Evolutionary conservation across 371 early-diverging fungal genomes (phyloP).

Genomic region (Mucor irregularis): DNA sequence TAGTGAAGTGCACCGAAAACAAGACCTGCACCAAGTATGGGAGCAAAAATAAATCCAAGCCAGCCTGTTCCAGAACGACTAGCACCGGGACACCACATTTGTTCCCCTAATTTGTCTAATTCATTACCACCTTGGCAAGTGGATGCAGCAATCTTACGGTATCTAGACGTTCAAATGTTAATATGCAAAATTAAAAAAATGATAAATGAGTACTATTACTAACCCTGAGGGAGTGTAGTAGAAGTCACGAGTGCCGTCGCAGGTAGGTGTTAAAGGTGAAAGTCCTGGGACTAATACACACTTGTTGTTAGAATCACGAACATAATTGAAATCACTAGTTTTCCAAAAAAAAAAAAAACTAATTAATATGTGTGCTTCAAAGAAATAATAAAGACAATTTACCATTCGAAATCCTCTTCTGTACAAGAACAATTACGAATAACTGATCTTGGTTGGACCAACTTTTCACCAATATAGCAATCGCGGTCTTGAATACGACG

Average conservation of each 20-base stretch:
- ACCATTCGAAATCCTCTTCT: conserved; percentile 86
- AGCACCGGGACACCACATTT: conserved; percentile 70
- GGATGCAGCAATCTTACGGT: conserved; percentile 78
- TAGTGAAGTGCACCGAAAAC: conserved; percentile 39
- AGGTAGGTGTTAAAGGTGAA: conserved; percentile 54
- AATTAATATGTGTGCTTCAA: neutral
- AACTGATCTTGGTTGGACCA: conserved; percentile 59
- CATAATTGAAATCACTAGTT: conserved; percentile 75
- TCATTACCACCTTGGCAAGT: conserved; percentile 64
- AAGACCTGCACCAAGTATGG: conserved; percentile 37
- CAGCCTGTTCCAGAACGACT: conserved; percentile 35
- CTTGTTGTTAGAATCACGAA: conserved; percentile 55
- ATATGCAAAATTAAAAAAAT: no score
- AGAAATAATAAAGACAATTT: conserved; percentile 3
- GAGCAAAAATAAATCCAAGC: conserved; percentile 39
- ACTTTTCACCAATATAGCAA: conserved; percentile 81
- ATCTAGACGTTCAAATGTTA: conserved; percentile 38
- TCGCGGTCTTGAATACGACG: conserved; percentile 73
- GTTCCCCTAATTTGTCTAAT: conserved; percentile 44
- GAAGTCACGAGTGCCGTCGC: conserved; percentile 57
- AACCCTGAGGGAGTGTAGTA: conserved; percentile 62
- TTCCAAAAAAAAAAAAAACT: neutral
- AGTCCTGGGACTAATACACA: conserved; percentile 70
- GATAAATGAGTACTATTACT: neutral
- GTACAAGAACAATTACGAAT: conserved; percentile 77